Conservation (phyloP, 176 grass and related monocot species). For the Alloteropsis semialata region DNA sequence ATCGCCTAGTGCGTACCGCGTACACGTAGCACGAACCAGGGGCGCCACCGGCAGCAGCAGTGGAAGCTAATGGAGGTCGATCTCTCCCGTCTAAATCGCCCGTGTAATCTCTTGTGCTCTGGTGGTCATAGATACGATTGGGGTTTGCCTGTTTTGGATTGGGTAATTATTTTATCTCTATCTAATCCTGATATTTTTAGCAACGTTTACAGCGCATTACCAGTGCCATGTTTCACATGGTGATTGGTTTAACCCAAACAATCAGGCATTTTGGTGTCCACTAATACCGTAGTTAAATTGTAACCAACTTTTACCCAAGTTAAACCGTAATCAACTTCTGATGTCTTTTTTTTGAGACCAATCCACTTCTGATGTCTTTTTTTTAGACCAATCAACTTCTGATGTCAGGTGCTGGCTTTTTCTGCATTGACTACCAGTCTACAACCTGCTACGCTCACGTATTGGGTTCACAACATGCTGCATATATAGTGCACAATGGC, state of each 20-base stretch:
- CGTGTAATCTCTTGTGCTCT: neutral
- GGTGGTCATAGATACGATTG: neutral
- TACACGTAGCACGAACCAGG: neutral
- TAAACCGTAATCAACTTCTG: neutral
- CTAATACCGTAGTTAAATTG: neutral
- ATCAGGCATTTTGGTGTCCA: neutral
- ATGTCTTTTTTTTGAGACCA: too few relatives aligned
- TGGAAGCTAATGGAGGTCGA: neutral
- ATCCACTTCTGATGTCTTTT: neutral
- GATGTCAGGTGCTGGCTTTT: neutral
- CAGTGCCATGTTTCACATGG: neutral
- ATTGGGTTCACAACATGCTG: neutral
- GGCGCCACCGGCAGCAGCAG: neutral
- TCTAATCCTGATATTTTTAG: neutral
- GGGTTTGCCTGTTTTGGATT: neutral
- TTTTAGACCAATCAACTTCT: neutral
- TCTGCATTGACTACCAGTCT: neutral
- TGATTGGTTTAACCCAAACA: neutral
- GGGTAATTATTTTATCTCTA: too few relatives aligned
- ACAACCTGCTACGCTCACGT: neutral
- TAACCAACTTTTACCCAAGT: neutral
- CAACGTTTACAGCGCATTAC: neutral
- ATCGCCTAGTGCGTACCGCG: neutral
- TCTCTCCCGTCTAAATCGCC: neutral
- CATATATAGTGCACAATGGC: neutral